phyloP scores from a whole-genome alignment of 371 early-diverging fungal species.

The Chytridium lagenaria region DNA sequence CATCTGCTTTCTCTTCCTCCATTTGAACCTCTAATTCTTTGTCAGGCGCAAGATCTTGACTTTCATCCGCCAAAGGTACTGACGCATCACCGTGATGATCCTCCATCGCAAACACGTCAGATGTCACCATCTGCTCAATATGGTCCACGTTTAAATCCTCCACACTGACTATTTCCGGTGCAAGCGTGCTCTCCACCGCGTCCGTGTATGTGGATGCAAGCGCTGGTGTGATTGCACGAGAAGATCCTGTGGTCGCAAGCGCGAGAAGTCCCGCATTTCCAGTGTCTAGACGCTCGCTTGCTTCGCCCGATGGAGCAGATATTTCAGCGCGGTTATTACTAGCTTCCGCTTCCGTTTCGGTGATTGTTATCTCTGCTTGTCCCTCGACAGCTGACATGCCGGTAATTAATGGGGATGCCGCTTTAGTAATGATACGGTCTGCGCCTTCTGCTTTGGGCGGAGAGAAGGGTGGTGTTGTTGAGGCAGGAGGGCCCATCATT shows the following conservation, averaged over 20 bases:
- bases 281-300: not conserved
- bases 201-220: not conserved
- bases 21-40: too few species aligned
- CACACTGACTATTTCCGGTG: not conserved
- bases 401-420: too few species aligned
- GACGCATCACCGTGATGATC: not conserved
- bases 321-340: not conserved
- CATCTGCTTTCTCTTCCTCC: too few species aligned
- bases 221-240: not conserved
- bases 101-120: not conserved
- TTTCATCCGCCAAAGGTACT: not conserved
- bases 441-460: not conserved
- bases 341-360: not conserved
- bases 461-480: constrained; percentile 14
- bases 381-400: not conserved
- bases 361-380: not conserved
- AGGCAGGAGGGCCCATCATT: constrained; percentile 1
- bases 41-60: too few species aligned
- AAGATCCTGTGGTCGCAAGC: not conserved
- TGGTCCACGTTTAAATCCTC: not conserved
- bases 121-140: not conserved
- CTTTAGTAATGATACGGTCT: not conserved
- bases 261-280: not conserved
- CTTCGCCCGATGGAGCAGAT: not conserved
- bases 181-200: not conserved